Percentiles rank a stretch among this genome's conserved stretches.
Conservation (phyloP, 192 early-diverging fungal genomes). For the Podila verticillata region DNA sequence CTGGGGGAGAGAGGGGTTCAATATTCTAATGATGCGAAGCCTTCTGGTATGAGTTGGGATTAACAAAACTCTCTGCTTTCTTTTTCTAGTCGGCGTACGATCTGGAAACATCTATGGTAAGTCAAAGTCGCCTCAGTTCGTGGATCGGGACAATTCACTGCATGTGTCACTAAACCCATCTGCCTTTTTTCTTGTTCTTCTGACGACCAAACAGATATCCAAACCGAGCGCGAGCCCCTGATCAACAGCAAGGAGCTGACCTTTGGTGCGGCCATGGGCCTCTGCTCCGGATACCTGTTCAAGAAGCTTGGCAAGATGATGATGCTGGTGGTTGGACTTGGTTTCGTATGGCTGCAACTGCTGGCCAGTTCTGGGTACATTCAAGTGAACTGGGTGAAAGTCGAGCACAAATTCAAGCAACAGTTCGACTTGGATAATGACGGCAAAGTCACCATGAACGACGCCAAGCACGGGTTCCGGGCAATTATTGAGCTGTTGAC, state of each 20-base stretch:
- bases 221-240: slow-evolving; percentile 21
- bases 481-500: slow-evolving; percentile 54
- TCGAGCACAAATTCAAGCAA: slow-evolving; percentile 46
- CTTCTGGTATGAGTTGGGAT: too few relatives aligned
- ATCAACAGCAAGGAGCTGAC: slow-evolving; percentile 54
- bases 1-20: not conserved
- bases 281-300: slow-evolving; percentile 59
- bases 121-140: too few relatives aligned
- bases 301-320: slow-evolving; percentile 62
- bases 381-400: slow-evolving; percentile 52
- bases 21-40: not conserved
- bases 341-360: slow-evolving; percentile 58
- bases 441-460: slow-evolving; percentile 51
- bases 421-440: slow-evolving; percentile 54
- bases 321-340: slow-evolving; percentile 53
- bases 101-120: not conserved
- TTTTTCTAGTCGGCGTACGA: not conserved
- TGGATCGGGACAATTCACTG: too few relatives aligned
- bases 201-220: not conserved
- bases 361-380: slow-evolving; percentile 53
- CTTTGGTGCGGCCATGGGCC: slow-evolving; percentile 57
- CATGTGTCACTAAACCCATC: too few relatives aligned
- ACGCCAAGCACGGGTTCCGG: slow-evolving; percentile 45
- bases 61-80: too few relatives aligned
- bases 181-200: not conserved